Evolutionary conservation across 345 rosid species (phyloP), one percentile per base, ranked within the genome.

Genomic region (Hevea brasiliensis): DNA sequence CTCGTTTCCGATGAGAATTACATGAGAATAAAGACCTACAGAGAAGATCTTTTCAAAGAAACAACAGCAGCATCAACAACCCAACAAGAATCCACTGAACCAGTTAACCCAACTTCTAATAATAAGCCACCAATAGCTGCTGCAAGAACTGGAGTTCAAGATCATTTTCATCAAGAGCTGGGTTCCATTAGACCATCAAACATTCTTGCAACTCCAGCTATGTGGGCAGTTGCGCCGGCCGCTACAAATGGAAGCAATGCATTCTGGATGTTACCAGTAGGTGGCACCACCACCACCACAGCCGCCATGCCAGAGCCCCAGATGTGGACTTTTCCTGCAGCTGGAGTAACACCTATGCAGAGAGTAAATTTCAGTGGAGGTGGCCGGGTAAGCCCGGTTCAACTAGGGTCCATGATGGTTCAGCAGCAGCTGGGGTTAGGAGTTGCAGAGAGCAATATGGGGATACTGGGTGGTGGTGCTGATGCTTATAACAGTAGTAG

Each of bases 241-340:
- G 78, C 86, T 7, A 67, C 89, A 1, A 89, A 86, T 61, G 90
- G 97, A 32, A 90, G 90, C 32, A 89, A 82, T 64, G 84, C 89
- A 18, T 89, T 91, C 72, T 91, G 97, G 97, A 91, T 91, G 97
- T 80, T 91, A 24, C 94, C 97, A 0, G 85, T 91, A 29, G 85
- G 86, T 24, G 47, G 77, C 6, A 80, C 84, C 47, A 68, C 77
- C 0, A 14, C 68, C 12, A 62, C 76, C 8, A 18, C 73, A 40
- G 55, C 81, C 4, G 64, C 79, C 14, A 76, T 68, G 48, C 72
- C 72, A 5, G 87, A 67, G 41, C 72, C 86, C 1, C 90, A 86
- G 77, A 86, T 91, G 97, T 91, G 97, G 96, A 84, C 88, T 2
- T 90, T 90, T 23, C 91, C 92, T 0, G 79, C 79, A 26, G 76